Base-by-base conservation (phyloP, 352 stramenopile species). In the Phytophthora gonapodyides region DNA sequence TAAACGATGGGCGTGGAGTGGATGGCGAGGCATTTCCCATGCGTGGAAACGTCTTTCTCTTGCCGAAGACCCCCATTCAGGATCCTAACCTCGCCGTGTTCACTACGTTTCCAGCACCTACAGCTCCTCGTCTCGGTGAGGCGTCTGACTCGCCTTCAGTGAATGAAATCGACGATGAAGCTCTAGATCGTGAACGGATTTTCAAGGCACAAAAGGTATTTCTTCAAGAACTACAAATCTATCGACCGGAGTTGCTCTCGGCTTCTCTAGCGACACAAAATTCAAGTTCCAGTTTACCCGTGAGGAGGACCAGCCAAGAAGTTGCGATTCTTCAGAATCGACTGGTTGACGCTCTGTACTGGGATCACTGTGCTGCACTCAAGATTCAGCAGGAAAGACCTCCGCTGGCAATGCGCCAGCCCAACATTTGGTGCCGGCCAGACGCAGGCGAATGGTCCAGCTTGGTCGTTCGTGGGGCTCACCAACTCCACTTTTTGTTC, bases 361-460 rank as follows among this genome's bases (percentile, higher is more conserved):
- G 85, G 85, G 85, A 94, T 52, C 81, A 83, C 21, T 94, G 85
- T 53, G 81, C 82, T 6, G 85, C 85, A 1, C 42, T 94, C 0
- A 72, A 75, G 12, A 89, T 92, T 37, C 30, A 67, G 33, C 85
- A 94, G 53, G 52, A 75, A 12, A 70, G 85, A 19, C 38, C 56
- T 15, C 58, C 64, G 2, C 47, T 88, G 21, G 75, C 82, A 1
- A 81, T 84, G 46, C 62, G 81, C 5, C 69, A 89, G 27, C 10
- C 56, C 5, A 81, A 74, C 42, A 61, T 90, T 19, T 94, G 85
- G 85, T 94, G 85, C 44, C 76, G 85, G 12, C 76, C 78, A 3
- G 85, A 94, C 45, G 76, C 47, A 27, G 85, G 85, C 4, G 85
- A 94, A 53, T 94, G 85, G 85, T 51, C 81, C 8, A 84, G 71